Evolutionary conservation across 306 rosid genomes (phyloP).

Genomic region (Sindora glabra): DNA sequence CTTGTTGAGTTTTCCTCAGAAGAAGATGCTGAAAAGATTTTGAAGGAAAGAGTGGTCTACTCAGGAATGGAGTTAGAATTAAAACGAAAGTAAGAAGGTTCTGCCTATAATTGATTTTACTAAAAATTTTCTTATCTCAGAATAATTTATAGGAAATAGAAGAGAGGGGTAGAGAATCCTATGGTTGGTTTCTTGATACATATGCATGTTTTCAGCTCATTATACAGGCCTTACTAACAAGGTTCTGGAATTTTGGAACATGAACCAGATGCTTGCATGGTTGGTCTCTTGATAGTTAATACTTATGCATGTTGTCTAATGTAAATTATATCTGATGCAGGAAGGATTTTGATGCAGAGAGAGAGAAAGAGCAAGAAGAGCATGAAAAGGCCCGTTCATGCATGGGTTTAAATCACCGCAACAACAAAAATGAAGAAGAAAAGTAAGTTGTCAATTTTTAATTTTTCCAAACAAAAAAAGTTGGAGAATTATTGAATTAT

Average conservation of each 20-base stretch:
- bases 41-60: slow-evolving; percentile 40
- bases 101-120: not conserved
- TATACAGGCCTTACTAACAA: not conserved
- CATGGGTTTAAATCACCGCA: slow-evolving; percentile 24
- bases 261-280: not conserved
- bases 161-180: not conserved
- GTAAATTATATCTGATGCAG: slow-evolving; percentile 31
- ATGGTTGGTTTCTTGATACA: not conserved
- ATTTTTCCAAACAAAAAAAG: not conserved
- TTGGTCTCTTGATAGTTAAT: not conserved
- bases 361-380: slow-evolving; percentile 47
- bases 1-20: slow-evolving; percentile 72
- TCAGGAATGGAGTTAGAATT: slow-evolving; percentile 58
- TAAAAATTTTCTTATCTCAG: not conserved
- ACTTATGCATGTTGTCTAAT: not conserved
- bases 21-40: slow-evolving; percentile 49
- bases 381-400: slow-evolving; percentile 36
- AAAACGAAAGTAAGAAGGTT: slow-evolving; percentile 61
- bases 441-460: slow-evolving; percentile 28
- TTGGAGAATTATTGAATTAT: not conserved
- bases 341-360: slow-evolving; percentile 70
- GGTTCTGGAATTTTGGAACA: not conserved
- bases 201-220: not conserved
- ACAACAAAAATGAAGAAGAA: slow-evolving; percentile 32
- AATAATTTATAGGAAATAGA: not conserved